Evolutionary conservation across 768 basidiomycete species (phyloP), one percentile per base, ranked within the genome.

Genomic region (Calocybe cyanea): DNA sequence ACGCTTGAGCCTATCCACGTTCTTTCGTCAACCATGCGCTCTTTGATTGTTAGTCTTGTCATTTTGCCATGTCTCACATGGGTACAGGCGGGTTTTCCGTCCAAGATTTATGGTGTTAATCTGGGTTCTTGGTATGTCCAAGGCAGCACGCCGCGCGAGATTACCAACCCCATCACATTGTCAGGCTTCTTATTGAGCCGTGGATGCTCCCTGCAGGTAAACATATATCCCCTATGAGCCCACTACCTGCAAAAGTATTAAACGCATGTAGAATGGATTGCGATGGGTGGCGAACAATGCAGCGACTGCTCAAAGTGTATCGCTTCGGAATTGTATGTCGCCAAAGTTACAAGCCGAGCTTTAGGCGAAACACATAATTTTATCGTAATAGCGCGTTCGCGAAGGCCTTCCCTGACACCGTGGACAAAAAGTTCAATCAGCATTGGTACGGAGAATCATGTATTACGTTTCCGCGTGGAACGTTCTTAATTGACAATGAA

Each of bases 181-280:
- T 17, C 24, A 88, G 87, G 87, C 71, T 90, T 40, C 62, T 90
- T 0, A 61, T 87, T 4, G 87, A 90, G 56, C 55, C 85, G n/a
- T 90, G 87, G 87, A 90, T 90, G 87, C 69, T 87, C 33, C 86
- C 85, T 7, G 65, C 71, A 61, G 83, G 82, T 82, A 49, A 1
- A 54, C 15, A 15, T 11, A 11, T 28, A 28, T 4, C 20, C 35
- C 28, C 37, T 4, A 36, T 13, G 15, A 24, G 11, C 4, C 14
- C 34, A 35, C 14, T 35, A n/a, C 7, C 34, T 28, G 11, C 25
- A 28, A 28, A 28, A 5, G 25, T n/a, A n/a, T 41, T 28, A 33
- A 8, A 18, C 32, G 32, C 24, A 33, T 45, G 39, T 33, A 83
- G 87, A 75, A 71, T 91, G 87, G 88, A 17, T 63, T 1, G 59